Percentiles rank a stretch among this genome's conserved stretches.
Evolutionary conservation across 2,329 filamentous ascomycete genomes (phyloP).

Genomic region (Phialemoniopsis sp.): DNA sequence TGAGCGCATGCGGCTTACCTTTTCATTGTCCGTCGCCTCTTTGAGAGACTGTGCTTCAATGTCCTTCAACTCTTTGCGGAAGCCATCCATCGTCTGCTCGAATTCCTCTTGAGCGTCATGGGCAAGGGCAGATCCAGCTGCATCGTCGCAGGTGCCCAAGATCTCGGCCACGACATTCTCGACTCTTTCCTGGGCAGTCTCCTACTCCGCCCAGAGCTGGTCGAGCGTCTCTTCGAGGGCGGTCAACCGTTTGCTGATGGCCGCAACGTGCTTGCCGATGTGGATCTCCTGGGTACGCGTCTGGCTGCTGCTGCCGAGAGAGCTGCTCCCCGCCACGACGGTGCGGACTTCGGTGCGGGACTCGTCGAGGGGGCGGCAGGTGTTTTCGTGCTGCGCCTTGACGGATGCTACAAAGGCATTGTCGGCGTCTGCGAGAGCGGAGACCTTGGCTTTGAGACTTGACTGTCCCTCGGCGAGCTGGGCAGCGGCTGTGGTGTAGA

Average conservation of each 20-base stretch:
- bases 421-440: conserved; percentile 1
- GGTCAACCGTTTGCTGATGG: conserved; percentile 2
- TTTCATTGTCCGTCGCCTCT: conserved; percentile 12
- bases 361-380: conserved; percentile 4
- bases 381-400: neutral
- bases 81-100: conserved; percentile 1
- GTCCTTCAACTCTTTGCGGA: conserved; percentile 3
- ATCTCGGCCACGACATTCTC: conserved; percentile 18
- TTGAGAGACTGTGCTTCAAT: neutral
- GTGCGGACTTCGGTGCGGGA: conserved; percentile 10
- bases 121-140: conserved; percentile 1
- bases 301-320: neutral
- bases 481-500: conserved; percentile 6
- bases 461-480: conserved; percentile 4
- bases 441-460: neutral
- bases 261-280: conserved; percentile 7
- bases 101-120: neutral
- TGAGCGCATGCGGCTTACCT: conserved; percentile 1
- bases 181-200: conserved; percentile 32
- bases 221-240: conserved; percentile 9
- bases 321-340: neutral
- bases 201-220: conserved; percentile 23
- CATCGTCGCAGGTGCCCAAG: neutral
- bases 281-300: conserved; percentile 5
- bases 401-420: conserved; percentile 2